Evolutionary conservation across 2,329 filamentous ascomycete species (phyloP).

Genomic region (Raffaelea arxii): DNA sequence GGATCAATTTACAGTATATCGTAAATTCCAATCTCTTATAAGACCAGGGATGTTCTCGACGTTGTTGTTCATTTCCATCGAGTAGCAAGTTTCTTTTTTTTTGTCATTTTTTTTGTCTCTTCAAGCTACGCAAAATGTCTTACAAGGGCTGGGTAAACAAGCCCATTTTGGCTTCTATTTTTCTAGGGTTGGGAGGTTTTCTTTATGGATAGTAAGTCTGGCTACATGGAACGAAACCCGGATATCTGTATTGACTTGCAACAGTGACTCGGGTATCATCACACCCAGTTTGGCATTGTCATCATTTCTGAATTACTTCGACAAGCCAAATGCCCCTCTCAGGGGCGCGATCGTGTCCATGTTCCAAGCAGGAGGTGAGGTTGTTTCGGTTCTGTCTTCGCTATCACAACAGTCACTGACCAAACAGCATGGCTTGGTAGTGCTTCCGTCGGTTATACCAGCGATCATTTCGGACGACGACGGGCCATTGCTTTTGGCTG

Average conservation of each 20-base stretch:
- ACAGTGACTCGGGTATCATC: not conserved
- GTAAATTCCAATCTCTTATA: too few relatives aligned
- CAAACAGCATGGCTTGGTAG: not conserved
- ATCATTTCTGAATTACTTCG: not conserved
- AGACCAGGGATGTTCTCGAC: not conserved
- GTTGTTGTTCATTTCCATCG: not conserved
- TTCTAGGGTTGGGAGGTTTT: not conserved
- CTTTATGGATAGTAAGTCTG: not conserved
- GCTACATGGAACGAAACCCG: not conserved
- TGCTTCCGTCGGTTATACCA: not conserved
- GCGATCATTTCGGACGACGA: not conserved
- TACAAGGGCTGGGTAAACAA: not conserved
- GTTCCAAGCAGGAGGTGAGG: not conserved
- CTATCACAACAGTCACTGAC: not conserved
- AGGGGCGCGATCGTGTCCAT: not conserved
- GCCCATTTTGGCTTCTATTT: not conserved
- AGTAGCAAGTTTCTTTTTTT: not conserved
- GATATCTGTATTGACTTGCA: not conserved
- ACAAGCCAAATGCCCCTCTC: not conserved
- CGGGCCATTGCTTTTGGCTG: constrained; percentile 3
- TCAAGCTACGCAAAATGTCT: not conserved
- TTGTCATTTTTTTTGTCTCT: not conserved
- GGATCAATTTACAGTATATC: not conserved
- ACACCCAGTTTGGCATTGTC: not conserved
- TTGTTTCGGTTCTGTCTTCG: not conserved